Base-by-base conservation (phyloP, 225 moss, liverwort and hornwort genomes). In the Marchantia paleacea region DNA sequence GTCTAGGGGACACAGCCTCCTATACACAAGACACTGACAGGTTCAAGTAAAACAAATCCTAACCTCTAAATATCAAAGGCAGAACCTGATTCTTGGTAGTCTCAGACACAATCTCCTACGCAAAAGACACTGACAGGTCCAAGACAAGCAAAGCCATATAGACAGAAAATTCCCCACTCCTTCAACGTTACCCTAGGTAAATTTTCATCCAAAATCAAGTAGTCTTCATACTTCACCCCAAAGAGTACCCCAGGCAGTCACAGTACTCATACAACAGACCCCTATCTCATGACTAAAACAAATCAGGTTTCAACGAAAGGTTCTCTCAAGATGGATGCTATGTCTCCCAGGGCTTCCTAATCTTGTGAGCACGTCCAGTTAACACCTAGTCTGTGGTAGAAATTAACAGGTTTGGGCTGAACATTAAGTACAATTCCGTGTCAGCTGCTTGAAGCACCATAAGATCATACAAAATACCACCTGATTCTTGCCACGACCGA, bases 391-490 rank as follows among this genome's bases (percentile, higher is more conserved):
- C 4, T 19, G 74, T 28, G 54, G 54, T 29, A 54, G 7, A 74
- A 12, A 61, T 58, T 31, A 47, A 60, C 19, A 76, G 72, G 55
- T 60, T 76, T 10, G 47, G 39, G 31, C 60, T 47, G 12, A 76
- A 20, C 19, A 60, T 20, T 19, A 74, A 58, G 39, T 60, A 60
- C 75, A 74, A 31, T 19, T 14, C 58, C 10, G 39, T 76, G 19
- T 61, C 39, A 76, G 75, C 13, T 26, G 60, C 60, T 60, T 60
- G 75, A 76, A 58, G 39, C 58, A 76, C 39, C 75, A 76, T 39
- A 7, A 60, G 39, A n/a, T 77, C 48, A 64, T n/a, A 78, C 22
- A 52, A 20, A 7, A 49, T n/a, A 65, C 78, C 31, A 60, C 20
- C 31, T 61, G 60, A 76, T 47, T 19, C 61, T 76, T 76, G 61